Percentiles rank a stretch among this genome's conserved stretches.
phyloP scores from a whole-genome alignment of 768 basidiomycete genomes.

The Suillus spraguei region DNA sequence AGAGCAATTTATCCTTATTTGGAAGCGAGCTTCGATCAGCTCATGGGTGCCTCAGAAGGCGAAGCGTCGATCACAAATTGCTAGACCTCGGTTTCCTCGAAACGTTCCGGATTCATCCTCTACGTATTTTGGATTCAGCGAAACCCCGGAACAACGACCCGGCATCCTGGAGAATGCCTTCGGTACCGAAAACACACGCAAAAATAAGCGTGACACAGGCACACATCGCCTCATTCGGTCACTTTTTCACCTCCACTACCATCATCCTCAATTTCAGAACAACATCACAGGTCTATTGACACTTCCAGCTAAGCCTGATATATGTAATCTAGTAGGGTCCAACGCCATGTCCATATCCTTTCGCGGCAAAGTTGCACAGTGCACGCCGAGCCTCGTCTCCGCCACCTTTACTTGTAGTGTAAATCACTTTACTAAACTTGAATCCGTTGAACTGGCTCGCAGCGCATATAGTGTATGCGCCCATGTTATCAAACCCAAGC shows the following conservation, averaged over 20 bases:
- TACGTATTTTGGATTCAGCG: constrained; percentile 9
- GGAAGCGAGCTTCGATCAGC: constrained; percentile 19
- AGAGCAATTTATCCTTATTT: constrained; percentile 17
- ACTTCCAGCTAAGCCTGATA: not conserved
- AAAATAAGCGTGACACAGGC: constrained; percentile 7
- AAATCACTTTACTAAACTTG: constrained; percentile 75
- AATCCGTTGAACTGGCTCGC: constrained; percentile 97
- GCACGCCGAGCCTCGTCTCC: constrained; percentile 53
- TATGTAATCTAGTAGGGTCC: constrained; percentile 12
- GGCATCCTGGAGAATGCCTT: not conserved
- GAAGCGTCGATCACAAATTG: constrained; percentile 20
- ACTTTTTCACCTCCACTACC: constrained; percentile 1
- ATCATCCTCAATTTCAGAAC: not conserved
- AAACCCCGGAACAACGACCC: constrained; percentile 9
- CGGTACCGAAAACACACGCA: constrained; percentile 9
- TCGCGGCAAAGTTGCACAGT: constrained; percentile 51
- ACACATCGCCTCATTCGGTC: not conserved
- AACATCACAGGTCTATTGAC: not conserved
- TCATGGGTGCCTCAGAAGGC: constrained; percentile 24
- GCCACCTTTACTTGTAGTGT: constrained; percentile 66
- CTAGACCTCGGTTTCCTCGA: constrained; percentile 19
- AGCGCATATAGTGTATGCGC: constrained; percentile 97
- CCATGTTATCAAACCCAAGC: constrained; percentile 98
- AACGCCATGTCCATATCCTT: constrained; percentile 39
- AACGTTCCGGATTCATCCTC: constrained; percentile 17